Percentiles rank a stretch among this genome's conserved stretches.
Conservation (phyloP, 768 basidiomycete species). For the Sarcomyxa edulis region DNA sequence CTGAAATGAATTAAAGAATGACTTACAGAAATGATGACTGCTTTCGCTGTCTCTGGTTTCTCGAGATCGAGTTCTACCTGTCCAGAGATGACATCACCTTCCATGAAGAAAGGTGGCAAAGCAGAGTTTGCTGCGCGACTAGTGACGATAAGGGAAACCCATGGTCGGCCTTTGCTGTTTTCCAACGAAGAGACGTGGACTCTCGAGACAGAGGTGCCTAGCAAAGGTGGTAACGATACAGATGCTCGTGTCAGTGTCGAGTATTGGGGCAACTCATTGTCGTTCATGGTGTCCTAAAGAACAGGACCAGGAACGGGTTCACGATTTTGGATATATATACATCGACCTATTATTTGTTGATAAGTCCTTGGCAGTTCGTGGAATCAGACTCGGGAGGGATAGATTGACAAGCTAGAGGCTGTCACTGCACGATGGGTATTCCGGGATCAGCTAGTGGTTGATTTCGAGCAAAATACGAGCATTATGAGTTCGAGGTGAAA, state of each 20-base stretch:
- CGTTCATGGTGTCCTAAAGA: not conserved
- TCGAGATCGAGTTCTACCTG: constrained; percentile 44
- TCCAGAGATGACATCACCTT: constrained; percentile 46
- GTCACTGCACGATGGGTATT: too few relatives aligned
- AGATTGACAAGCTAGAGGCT: too few relatives aligned
- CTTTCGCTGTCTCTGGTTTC: constrained; percentile 44
- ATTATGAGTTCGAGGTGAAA: too few relatives aligned
- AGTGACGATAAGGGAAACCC: constrained; percentile 42
- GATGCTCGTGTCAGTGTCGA: not conserved
- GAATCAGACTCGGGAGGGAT: too few relatives aligned
- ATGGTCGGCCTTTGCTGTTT: constrained; percentile 35
- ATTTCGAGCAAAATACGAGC: too few relatives aligned
- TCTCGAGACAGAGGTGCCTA: constrained; percentile 4
- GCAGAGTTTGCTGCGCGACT: constrained; percentile 36
- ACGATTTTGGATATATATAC: too few relatives aligned
- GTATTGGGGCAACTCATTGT: constrained; percentile 3
- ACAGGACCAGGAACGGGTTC: constrained; percentile 18
- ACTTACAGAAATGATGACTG: constrained; percentile 41
- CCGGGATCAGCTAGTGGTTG: too few relatives aligned
- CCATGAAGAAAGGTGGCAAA: constrained; percentile 38
- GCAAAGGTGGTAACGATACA: not conserved
- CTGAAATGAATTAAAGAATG: not conserved
- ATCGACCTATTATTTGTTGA: too few relatives aligned
- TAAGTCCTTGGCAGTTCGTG: too few relatives aligned
- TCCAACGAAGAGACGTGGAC: constrained; percentile 39